A percentile compares a stretch with the other conserved stretches of the same genome.
phyloP scores from a whole-genome alignment of 495 filamentous ascomycete species.

The Penicillium riverlandense region DNA sequence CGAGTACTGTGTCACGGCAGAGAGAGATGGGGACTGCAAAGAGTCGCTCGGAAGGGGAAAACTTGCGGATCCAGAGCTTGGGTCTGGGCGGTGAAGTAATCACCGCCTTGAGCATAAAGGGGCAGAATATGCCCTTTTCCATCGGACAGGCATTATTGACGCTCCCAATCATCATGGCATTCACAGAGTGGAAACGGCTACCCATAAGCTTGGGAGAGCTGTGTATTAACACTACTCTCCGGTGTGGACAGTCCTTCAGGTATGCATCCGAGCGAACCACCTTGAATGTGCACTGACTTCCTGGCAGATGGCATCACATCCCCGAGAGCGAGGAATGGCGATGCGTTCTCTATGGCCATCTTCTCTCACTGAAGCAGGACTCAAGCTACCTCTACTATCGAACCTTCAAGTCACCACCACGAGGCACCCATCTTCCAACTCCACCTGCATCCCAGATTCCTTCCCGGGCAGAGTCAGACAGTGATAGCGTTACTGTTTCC shows the following conservation, averaged over 20 bases:
- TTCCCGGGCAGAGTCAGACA: slow-evolving; percentile 14
- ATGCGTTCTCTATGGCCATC: slow-evolving; percentile 75
- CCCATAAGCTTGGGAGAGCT: slow-evolving; percentile 74
- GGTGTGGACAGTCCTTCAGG: slow-evolving; percentile 88
- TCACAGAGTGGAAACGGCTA: slow-evolving; percentile 71
- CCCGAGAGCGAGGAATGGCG: slow-evolving; percentile 78
- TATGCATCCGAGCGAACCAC: slow-evolving; percentile 9
- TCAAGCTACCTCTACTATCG: slow-evolving; percentile 72
- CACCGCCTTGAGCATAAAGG: slow-evolving; percentile 20
- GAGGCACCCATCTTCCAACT: slow-evolving; percentile 2
- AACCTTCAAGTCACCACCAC: slow-evolving; percentile 16
- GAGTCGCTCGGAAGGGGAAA: slow-evolving; percentile 17
- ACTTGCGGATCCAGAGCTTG: slow-evolving; percentile 13
- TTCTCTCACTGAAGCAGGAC: slow-evolving; percentile 83
- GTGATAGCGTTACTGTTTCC: slow-evolving; percentile 1
- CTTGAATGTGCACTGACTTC: slow-evolving; percentile 4
- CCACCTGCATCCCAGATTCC: slow-evolving; percentile 27
- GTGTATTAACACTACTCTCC: slow-evolving; percentile 83
- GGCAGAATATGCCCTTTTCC: slow-evolving; percentile 15
- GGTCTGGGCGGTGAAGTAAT: slow-evolving; percentile 1
- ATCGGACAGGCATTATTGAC: no score
- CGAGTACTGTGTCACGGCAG: no score
- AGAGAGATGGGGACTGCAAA: no score
- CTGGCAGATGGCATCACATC: slow-evolving; percentile 69
- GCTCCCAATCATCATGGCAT: not conserved